Conservation (phyloP, 2,329 filamentous ascomycete genomes). For the Fusarium newnesense region DNA sequence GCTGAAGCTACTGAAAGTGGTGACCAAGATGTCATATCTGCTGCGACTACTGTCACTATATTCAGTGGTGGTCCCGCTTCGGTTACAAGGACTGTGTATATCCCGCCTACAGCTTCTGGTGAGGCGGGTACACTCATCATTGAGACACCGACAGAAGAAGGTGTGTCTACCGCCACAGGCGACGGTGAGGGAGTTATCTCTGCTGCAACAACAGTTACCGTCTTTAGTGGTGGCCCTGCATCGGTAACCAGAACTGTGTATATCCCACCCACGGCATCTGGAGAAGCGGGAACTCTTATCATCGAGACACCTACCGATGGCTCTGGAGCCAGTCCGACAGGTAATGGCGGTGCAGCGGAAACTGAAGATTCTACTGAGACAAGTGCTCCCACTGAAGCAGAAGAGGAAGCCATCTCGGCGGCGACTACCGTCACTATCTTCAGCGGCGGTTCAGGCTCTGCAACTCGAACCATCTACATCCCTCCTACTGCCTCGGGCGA, state of each 20-base stretch:
- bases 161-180: too few relatives aligned
- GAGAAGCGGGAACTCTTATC: not conserved
- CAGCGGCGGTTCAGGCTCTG: not conserved
- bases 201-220: too few relatives aligned
- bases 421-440: not conserved
- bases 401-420: not conserved
- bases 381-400: not conserved
- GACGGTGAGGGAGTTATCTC: too few relatives aligned
- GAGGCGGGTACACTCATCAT: constrained; percentile 2
- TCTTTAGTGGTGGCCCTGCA: not conserved
- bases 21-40: not conserved
- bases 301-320: not conserved
- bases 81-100: not conserved
- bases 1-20: not conserved
- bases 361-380: not conserved
- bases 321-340: not conserved
- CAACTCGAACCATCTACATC: not conserved
- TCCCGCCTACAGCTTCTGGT: not conserved
- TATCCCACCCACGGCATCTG: not conserved
- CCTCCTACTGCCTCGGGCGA: not conserved
- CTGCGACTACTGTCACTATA: not conserved
- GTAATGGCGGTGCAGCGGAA: rapidly evolving
- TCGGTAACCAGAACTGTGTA: not conserved
- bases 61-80: not conserved
- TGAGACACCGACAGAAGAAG: too few relatives aligned